Percentiles rank a stretch among this genome's conserved stretches.
These are phyloP conservation scores for Graphilbum fragrans DNA, from an alignment of 2,329 filamentous ascomycete genomes.

Conservation along the genomic window DNA sequence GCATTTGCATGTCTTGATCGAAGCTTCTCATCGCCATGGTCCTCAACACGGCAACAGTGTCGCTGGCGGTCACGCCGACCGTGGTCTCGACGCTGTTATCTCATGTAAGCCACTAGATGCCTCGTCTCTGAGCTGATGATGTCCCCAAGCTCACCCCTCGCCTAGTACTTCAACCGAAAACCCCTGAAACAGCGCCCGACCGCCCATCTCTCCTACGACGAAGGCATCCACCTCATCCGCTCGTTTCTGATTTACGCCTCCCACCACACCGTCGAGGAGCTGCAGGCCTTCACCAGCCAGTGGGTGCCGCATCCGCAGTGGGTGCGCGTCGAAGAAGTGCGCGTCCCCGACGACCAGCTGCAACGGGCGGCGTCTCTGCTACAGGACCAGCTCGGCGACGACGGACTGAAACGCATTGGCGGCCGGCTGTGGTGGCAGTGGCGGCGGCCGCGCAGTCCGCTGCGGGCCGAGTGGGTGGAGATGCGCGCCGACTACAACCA, in stretches of 20 bases:
- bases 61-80: constrained; percentile 74
- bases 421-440: constrained; percentile 86
- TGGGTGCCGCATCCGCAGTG: constrained; percentile 84
- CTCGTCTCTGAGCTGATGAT: background rate
- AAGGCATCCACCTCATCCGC: constrained; percentile 78
- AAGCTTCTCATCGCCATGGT: too few species aligned
- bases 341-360: constrained; percentile 53
- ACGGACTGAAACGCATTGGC: constrained; percentile 64
- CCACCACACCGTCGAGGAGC: constrained; percentile 81
- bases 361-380: constrained; percentile 54
- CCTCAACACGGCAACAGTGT: constrained; percentile 69
- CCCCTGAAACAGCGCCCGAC: constrained; percentile 68
- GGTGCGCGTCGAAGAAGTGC: constrained; percentile 64
- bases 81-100: constrained; percentile 77
- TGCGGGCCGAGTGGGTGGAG: constrained; percentile 91
- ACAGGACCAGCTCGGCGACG: constrained; percentile 61
- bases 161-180: constrained; percentile 73
- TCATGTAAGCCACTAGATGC: constrained; percentile 50
- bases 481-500: constrained; percentile 70
- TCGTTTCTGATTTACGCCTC: constrained; percentile 77
- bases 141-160: background rate
- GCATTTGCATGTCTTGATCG: too few species aligned
- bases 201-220: constrained; percentile 85
- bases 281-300: constrained; percentile 84
- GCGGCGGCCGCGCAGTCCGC: constrained; percentile 51